Evolutionary conservation across 371 early-diverging fungal species (phyloP).

Genomic region (Rhizopus sp.): DNA sequence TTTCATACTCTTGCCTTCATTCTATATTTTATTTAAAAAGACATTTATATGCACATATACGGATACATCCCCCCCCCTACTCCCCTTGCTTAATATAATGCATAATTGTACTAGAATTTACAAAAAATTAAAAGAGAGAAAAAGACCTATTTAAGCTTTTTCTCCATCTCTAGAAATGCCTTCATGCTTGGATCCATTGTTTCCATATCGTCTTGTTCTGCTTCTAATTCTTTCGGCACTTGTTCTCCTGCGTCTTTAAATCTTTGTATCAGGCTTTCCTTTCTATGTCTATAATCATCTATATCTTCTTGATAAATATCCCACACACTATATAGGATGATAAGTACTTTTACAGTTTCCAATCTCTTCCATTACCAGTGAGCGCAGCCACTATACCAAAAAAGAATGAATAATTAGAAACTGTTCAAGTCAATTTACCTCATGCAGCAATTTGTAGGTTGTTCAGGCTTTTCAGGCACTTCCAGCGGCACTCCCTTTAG

Average conservation of each 20-base stretch:
- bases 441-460: constrained; percentile 51
- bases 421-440: constrained; percentile 25
- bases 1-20: neutral
- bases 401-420: neutral
- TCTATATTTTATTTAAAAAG: neutral
- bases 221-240: constrained; percentile 27
- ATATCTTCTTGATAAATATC: constrained; percentile 51
- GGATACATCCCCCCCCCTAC: neutral
- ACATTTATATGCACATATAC: neutral
- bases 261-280: constrained; percentile 22
- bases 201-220: constrained; percentile 24
- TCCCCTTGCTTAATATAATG: neutral
- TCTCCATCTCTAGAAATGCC: constrained; percentile 49
- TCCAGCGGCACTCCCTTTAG: constrained; percentile 28
- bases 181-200: constrained; percentile 51
- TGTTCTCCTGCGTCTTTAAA: constrained; percentile 29
- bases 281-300: constrained; percentile 35
- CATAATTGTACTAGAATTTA: too few relatives aligned
- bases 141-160: constrained; percentile 20
- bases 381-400: constrained; percentile 38
- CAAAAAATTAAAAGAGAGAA: neutral
- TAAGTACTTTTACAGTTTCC: neutral
- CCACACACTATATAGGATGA: constrained; percentile 35
- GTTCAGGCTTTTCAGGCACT: constrained; percentile 33
- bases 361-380: constrained; percentile 35